A percentile compares a stretch with the other conserved stretches of the same genome.
These are phyloP conservation scores for Byssoonygena ceratinophila DNA, from an alignment of 2,329 filamentous ascomycete genomes.

Conservation along the genomic window DNA sequence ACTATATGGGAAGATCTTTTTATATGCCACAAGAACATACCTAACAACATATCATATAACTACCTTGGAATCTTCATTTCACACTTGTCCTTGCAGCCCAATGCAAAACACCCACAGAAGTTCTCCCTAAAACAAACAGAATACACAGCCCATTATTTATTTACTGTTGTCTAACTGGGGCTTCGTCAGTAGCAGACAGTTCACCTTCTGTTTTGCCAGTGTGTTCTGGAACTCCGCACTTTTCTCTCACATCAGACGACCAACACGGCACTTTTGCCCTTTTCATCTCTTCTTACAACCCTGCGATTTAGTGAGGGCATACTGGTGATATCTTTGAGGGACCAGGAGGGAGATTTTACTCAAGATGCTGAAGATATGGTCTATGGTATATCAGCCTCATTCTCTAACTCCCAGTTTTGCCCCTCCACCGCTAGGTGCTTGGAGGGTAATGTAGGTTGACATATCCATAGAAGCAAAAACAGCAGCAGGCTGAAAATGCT, in stretches of 20 bases:
- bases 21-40: too few relatives aligned
- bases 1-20: too few relatives aligned
- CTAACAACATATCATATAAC: too few relatives aligned
- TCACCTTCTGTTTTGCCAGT: too few relatives aligned
- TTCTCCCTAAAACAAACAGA: too few relatives aligned
- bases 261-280: background rate
- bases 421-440: too few relatives aligned
- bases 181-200: too few relatives aligned
- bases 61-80: too few relatives aligned
- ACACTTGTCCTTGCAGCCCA: too few relatives aligned
- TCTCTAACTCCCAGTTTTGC: constrained; percentile 4
- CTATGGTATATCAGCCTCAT: constrained; percentile 64
- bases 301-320: too few relatives aligned
- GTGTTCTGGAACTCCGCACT: background rate
- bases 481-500: constrained; percentile 91
- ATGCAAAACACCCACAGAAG: too few relatives aligned
- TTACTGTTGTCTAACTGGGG: background rate
- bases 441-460: constrained; percentile 18
- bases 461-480: constrained; percentile 54
- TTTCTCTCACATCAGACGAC: background rate
- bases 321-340: too few relatives aligned
- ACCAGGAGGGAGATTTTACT: constrained; percentile 18
- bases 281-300: background rate
- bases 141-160: background rate
- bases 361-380: constrained; percentile 99